A percentile compares a stretch with the other conserved stretches of the same genome.
Evolutionary conservation across 2,329 filamentous ascomycete species (phyloP).

Genomic region (Ceratocystis cubensis): DNA sequence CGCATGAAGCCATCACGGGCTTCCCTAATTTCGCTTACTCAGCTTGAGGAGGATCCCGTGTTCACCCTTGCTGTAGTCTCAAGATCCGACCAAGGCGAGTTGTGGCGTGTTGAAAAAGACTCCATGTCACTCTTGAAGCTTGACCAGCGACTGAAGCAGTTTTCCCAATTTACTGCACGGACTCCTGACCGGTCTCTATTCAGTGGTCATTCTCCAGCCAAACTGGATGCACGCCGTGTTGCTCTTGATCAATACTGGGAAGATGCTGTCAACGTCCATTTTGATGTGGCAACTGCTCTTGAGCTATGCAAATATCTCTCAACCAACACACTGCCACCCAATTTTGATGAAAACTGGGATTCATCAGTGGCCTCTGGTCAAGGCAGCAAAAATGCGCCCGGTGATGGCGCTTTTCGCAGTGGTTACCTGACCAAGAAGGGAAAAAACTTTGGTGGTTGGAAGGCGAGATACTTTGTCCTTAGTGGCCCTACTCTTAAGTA

Average conservation of each 20-base stretch:
- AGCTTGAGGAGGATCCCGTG: conserved; percentile 80
- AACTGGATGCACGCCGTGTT: conserved; percentile 71
- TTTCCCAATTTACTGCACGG: conserved; percentile 54
- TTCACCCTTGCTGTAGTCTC: conserved; percentile 82
- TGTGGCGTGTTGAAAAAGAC: conserved; percentile 94
- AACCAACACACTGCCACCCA: conserved; percentile 49
- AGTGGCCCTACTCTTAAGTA: conserved; percentile 62
- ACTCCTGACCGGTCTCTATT: conserved; percentile 80
- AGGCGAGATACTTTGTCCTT: conserved; percentile 57
- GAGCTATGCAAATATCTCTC: conserved; percentile 81
- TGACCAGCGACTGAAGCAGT: conserved; percentile 65
- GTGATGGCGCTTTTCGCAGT: conserved; percentile 59
- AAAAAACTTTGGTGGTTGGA: conserved; percentile 99
- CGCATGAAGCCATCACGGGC: conserved; percentile 85
- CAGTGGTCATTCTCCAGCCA: conserved; percentile 82
- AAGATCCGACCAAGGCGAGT: conserved; percentile 59
- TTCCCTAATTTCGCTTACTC: conserved; percentile 67
- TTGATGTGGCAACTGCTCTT: conserved; percentile 63
- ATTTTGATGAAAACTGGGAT: conserved; percentile 41
- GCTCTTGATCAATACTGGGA: conserved; percentile 81
- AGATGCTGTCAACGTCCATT: conserved; percentile 65
- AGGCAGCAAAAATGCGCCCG: conserved; percentile 37
- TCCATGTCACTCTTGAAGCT: conserved; percentile 67
- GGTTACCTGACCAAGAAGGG: conserved; percentile 93
- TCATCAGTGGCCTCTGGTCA: conserved; percentile 13